Conservation (phyloP, 441 rosid species). For the Brassica hybrid region DNA sequence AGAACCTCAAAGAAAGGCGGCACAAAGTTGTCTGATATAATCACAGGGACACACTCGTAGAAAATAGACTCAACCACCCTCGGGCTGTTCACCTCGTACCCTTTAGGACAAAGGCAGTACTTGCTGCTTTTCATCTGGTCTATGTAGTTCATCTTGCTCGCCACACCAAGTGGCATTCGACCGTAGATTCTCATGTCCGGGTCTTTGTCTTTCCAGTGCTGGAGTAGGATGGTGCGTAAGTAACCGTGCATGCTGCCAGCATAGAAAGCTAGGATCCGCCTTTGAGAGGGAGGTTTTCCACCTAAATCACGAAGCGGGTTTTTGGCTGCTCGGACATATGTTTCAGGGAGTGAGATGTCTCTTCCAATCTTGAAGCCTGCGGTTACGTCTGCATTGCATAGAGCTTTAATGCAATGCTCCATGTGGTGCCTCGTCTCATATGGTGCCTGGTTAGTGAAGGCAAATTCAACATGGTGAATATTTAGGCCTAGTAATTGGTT, state of each 20-base stretch:
- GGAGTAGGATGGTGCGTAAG: conserved; percentile 67
- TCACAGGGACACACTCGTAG: conserved; percentile 89
- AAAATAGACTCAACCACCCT: conserved; percentile 84
- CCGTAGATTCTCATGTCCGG: conserved; percentile 78
- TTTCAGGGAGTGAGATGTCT: conserved; percentile 94
- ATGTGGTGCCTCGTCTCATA: conserved; percentile 93
- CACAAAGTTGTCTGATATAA: conserved; percentile 84
- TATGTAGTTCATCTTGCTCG: conserved; percentile 91
- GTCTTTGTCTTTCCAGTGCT: conserved; percentile 88
- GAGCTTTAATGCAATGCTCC: conserved; percentile 93
- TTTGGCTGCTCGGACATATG: conserved; percentile 85
- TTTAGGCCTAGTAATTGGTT: too few species aligned
- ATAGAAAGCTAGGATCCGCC: conserved; percentile 76
- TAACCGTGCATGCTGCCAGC: conserved; percentile 92
- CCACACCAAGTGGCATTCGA: conserved; percentile 84
- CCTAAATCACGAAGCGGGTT: conserved; percentile 91
- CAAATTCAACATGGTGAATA: background rate
- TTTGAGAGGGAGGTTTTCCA: conserved; percentile 74
- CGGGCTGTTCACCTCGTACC: conserved; percentile 91
- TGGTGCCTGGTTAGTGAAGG: conserved; percentile 67
- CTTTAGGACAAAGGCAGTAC: conserved; percentile 89
- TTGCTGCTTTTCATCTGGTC: conserved; percentile 90
- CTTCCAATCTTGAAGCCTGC: conserved; percentile 88
- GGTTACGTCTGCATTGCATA: conserved; percentile 91
- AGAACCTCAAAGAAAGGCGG: conserved; percentile 89